phyloP scores from a whole-genome alignment of 805 yeast genomes.

The Metschnikowia kunwiensis region DNA sequence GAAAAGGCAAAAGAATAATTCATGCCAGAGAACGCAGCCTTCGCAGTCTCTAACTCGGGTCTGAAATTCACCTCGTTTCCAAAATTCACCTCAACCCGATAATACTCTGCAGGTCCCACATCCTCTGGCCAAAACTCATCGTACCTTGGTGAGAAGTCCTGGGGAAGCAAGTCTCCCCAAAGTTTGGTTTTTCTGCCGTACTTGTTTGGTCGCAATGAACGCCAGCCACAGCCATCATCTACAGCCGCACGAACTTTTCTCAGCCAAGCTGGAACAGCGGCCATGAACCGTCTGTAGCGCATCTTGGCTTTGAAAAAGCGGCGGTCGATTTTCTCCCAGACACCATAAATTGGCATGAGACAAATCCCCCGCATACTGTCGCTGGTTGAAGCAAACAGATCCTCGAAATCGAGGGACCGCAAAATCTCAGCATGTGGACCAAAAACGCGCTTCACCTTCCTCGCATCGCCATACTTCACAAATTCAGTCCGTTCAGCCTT shows the following conservation, averaged over 20 bases:
- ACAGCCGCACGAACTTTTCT: slow-evolving; percentile 3
- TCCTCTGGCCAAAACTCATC: background rate
- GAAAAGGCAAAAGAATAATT: no score
- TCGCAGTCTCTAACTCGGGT: no score
- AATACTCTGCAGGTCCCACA: no score
- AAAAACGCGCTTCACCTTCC: background rate
- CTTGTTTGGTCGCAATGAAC: no score
- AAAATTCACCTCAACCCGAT: no score
- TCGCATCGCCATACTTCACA: slow-evolving; percentile 1
- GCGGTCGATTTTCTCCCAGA: background rate
- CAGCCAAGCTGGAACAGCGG: background rate
- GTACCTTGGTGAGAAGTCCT: background rate
- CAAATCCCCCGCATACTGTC: background rate
- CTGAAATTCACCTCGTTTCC: no score
- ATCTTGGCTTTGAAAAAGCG: background rate
- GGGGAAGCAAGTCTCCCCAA: slow-evolving; percentile 1
- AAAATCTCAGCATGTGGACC: background rate
- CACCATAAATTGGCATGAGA: background rate
- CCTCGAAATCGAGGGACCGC: background rate
- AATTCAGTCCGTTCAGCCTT: slow-evolving; percentile 1
- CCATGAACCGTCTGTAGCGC: background rate
- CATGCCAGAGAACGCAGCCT: no score
- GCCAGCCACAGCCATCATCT: background rate
- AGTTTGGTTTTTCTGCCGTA: no score
- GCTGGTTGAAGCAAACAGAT: slow-evolving; percentile 1